phyloP scores from a whole-genome alignment of 805 yeast species.

The Kodamaea kakaduensis region DNA sequence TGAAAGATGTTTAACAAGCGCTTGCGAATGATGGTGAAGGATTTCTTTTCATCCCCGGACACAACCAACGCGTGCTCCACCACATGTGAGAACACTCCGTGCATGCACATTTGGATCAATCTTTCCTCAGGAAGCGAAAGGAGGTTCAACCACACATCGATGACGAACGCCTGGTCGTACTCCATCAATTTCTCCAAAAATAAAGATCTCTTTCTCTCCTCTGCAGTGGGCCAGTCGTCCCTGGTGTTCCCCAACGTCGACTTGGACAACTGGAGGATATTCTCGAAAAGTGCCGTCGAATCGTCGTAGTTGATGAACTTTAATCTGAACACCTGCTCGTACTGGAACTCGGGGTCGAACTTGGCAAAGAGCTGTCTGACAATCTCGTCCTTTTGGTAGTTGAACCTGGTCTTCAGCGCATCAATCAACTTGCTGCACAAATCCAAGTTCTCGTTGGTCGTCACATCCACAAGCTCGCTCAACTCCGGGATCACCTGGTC shows the following conservation, averaged over 20 bases:
- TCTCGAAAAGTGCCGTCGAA: conserved; percentile 57
- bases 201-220: conserved; percentile 75
- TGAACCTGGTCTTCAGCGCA: conserved; percentile 54
- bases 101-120: conserved; percentile 70
- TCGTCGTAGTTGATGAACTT: conserved; percentile 25
- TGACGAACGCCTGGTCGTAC: conserved; percentile 59
- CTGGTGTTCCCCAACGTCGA: conserved; percentile 79
- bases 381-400: conserved; percentile 58
- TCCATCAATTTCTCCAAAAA: conserved; percentile 70
- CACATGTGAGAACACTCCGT: conserved; percentile 89
- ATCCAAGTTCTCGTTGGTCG: conserved; percentile 63
- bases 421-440: conserved; percentile 64
- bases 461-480: conserved; percentile 45
- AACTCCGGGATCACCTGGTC: conserved; percentile 66
- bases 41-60: conserved; percentile 37
- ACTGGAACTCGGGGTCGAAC: conserved; percentile 31
- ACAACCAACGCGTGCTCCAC: conserved; percentile 61
- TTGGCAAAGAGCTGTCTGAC: conserved; percentile 42
- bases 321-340: conserved; percentile 9
- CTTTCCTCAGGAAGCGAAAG: conserved; percentile 58
- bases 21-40: conserved; percentile 55
- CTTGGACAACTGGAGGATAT: conserved; percentile 56
- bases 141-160: conserved; percentile 56
- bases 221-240: conserved; percentile 91
- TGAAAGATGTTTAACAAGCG: conserved; percentile 63